Conservation (phyloP, 1,284 basidiomycete species). For the Afroboletus lepidellus region DNA sequence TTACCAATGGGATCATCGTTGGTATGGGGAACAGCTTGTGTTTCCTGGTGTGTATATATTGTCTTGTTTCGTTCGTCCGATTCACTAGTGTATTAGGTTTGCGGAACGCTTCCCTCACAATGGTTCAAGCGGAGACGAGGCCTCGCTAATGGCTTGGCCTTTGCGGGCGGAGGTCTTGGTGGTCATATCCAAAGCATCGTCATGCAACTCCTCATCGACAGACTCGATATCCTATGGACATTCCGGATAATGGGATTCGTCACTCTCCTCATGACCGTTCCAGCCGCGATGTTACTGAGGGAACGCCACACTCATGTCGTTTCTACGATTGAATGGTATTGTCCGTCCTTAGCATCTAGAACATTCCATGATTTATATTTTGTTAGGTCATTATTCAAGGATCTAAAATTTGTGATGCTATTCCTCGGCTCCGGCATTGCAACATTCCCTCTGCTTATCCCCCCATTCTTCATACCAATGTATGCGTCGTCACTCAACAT, state of each 20-base stretch:
- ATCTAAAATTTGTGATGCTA: neutral
- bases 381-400: neutral
- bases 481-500: slow-evolving; percentile 2
- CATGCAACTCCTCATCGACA: slow-evolving; percentile 31
- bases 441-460: slow-evolving; percentile 1
- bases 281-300: slow-evolving; percentile 32
- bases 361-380: neutral
- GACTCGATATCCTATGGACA: slow-evolving; percentile 33
- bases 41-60: slow-evolving; percentile 20
- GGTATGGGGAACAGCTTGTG: slow-evolving; percentile 22
- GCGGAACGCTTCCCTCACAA: slow-evolving; percentile 34
- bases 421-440: slow-evolving; percentile 1
- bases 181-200: slow-evolving; percentile 32
- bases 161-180: slow-evolving; percentile 35
- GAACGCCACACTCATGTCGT: slow-evolving; percentile 26
- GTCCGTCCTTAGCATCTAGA: neutral
- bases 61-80: neutral
- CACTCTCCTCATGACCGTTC: slow-evolving; percentile 30
- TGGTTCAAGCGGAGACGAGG: slow-evolving; percentile 35
- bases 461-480: slow-evolving; percentile 3
- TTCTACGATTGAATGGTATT: slow-evolving; percentile 21
- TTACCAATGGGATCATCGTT: slow-evolving; percentile 29
- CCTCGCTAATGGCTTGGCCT: slow-evolving; percentile 36
- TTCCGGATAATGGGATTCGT: slow-evolving; percentile 35
- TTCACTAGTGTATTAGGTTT: slow-evolving; percentile 16